Conservation (phyloP, 1,284 basidiomycete genomes). For the Leccinum subrobustum region DNA sequence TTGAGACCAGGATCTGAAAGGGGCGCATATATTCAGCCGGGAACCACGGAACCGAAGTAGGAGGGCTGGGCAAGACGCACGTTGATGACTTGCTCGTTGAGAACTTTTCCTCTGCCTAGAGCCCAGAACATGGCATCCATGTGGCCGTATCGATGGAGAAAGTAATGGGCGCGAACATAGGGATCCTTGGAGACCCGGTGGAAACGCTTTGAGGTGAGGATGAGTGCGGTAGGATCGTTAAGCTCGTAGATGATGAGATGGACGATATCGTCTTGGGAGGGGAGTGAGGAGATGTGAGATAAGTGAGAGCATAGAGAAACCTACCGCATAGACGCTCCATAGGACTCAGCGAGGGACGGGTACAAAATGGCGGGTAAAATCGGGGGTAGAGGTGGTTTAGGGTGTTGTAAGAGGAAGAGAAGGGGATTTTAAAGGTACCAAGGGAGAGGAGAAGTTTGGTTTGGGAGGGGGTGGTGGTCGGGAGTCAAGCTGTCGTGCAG, state of each 20-base stretch:
- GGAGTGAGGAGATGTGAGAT: slow-evolving; percentile 16
- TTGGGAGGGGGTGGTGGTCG: slow-evolving; percentile 36
- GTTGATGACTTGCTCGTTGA: slow-evolving; percentile 65
- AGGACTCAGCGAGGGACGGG: slow-evolving; percentile 7
- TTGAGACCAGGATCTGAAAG: slow-evolving; percentile 62
- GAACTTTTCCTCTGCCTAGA: slow-evolving; percentile 61
- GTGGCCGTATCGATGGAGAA: slow-evolving; percentile 66
- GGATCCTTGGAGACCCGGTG: slow-evolving; percentile 65
- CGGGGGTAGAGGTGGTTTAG: neutral
- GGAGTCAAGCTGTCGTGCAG: slow-evolving; percentile 33
- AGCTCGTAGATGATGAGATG: slow-evolving; percentile 72
- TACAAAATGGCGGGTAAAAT: neutral
- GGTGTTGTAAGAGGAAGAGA: neutral
- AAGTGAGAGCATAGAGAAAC: slow-evolving; percentile 30
- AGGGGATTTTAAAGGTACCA: slow-evolving; percentile 1
- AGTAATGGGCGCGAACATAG: slow-evolving; percentile 73
- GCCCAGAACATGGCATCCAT: slow-evolving; percentile 71
- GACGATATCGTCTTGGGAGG: slow-evolving; percentile 61
- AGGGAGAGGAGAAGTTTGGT: slow-evolving; percentile 25
- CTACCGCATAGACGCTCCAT: slow-evolving; percentile 66
- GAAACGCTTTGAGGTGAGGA: slow-evolving; percentile 55
- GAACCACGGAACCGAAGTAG: neutral
- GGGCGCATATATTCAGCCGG: slow-evolving; percentile 25
- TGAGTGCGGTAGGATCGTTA: slow-evolving; percentile 58
- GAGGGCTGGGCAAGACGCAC: slow-evolving; percentile 41